Evolutionary conservation across 495 filamentous ascomycete species (phyloP), one percentile per base, ranked within the genome.

Genomic region (Annulohypoxylon moriforme): DNA sequence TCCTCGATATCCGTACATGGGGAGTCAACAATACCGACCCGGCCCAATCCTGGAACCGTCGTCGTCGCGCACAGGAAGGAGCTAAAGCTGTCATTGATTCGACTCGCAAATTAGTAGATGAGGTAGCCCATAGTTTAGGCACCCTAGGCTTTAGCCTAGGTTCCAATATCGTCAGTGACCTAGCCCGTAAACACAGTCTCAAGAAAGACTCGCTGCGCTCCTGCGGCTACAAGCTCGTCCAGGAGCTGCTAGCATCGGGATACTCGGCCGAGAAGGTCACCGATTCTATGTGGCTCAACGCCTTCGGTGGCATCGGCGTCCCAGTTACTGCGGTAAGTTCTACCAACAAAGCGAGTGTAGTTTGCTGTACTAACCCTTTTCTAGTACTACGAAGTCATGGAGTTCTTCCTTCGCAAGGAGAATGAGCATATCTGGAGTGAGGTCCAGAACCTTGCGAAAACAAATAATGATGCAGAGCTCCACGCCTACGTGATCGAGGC

Each of bases 21-120:
- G 86, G 91, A 52, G 90, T 91, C 72, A 89, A 89, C 49, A 89
- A 92, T 70, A 81, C 83, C 22, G 91, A 93, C 71, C 82, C 86
- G n/a, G 85, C 82, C 0, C 85, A 87, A 44, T 88, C 90, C 3
- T 91, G 91, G 80, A 83, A 83, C 42, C 84, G 89, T 1, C 87
- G 87, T 31, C 82, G 88, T 42, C 80, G 83, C 42, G 85, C 89
- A 1, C 74, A 80, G 36, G 77, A 79, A 11, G 67, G 73, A 22
- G 67, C 67, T n/a, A 50, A 72, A n/a, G 36, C 66, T 6, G 49
- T 80, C 9, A 74, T 69, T 1, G 49, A 76, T 0, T 72, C 73
- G 1, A 78, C 73, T 9, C 69, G 71, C n/a, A 74, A 72, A 27
- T 60, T 78, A 9, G 73, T 80, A 7, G 73, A 78, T n/a, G 71